Conservation (phyloP, 1,139 yeast genomes). For the Sugiyamaella japonica region DNA sequence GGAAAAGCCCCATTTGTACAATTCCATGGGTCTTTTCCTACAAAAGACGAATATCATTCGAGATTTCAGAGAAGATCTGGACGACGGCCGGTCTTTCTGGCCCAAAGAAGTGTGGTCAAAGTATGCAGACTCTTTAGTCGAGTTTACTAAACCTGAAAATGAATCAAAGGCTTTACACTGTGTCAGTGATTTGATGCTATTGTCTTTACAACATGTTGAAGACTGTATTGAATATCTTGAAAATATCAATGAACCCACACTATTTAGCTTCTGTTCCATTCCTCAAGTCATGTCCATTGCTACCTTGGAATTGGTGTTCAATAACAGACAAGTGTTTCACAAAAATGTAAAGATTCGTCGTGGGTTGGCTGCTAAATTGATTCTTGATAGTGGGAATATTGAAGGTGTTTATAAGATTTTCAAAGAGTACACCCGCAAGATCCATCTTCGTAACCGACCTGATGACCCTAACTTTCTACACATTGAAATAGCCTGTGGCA, state of each 20-base stretch:
- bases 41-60: conserved; percentile 95
- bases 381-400: conserved; percentile 70
- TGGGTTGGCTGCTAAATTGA: conserved; percentile 83
- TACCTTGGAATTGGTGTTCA: conserved; percentile 80
- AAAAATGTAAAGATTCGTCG: conserved; percentile 83
- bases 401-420: conserved; percentile 76
- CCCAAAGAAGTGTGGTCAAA: conserved; percentile 91
- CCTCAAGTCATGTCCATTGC: conserved; percentile 99
- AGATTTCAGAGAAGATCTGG: conserved; percentile 89
- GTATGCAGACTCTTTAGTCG: conserved; percentile 51
- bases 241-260: conserved; percentile 74
- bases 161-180: conserved; percentile 58
- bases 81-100: conserved; percentile 94
- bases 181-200: conserved; percentile 76
- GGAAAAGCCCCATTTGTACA: conserved; percentile 58
- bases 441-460: conserved; percentile 77
- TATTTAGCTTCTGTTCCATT: conserved; percentile 90
- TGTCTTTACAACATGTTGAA: conserved; percentile 74
- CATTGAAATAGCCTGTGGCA: conserved; percentile 83
- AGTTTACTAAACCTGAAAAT: conserved; percentile 57
- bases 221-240: conserved; percentile 79
- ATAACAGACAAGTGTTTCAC: conserved; percentile 72
- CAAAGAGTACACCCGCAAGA: conserved; percentile 66
- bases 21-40: conserved; percentile 92
- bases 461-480: conserved; percentile 84